A percentile compares a stretch with the other conserved stretches of the same genome.
These are phyloP conservation scores for Clavispora vitiphila DNA, from an alignment of 805 yeast genomes.

Conservation along the genomic window DNA sequence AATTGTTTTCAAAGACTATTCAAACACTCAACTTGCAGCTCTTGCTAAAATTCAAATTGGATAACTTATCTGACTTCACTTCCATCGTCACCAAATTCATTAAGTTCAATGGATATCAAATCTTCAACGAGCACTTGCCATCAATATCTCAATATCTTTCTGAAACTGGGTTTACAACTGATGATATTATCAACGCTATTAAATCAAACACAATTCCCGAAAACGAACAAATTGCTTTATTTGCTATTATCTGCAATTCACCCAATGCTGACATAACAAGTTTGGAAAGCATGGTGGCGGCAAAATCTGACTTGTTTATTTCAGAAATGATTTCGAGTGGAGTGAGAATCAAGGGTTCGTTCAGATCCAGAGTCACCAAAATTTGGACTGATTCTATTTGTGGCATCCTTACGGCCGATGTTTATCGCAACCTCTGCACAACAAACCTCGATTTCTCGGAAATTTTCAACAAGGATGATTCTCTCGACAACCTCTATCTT, in stretches of 20 bases:
- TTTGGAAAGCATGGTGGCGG: conserved; percentile 3
- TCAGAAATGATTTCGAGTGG: conserved; percentile 14
- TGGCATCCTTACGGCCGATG: background rate
- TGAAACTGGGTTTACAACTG: background rate
- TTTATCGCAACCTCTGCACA: background rate
- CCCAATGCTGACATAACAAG: background rate
- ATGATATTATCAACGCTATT: conserved; percentile 1
- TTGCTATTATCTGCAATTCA: conserved; percentile 1
- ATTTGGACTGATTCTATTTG: background rate
- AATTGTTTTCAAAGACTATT: conserved; percentile 43
- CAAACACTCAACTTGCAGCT: conserved; percentile 51
- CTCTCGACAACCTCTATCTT: background rate
- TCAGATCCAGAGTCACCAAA: background rate
- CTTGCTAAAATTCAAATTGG: conserved; percentile 28
- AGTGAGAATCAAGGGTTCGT: background rate
- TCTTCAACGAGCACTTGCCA: conserved; percentile 13
- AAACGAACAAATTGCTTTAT: conserved; percentile 4
- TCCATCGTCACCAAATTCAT: conserved; percentile 31
- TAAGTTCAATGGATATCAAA: conserved; percentile 32
- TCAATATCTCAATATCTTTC: conserved; percentile 19
- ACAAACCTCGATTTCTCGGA: background rate
- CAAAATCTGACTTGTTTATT: conserved; percentile 12
- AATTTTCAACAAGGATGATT: background rate
- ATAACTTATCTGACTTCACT: conserved; percentile 22
- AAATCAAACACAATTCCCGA: background rate